Base-by-base conservation (phyloP, 1,284 basidiomycete genomes). In the Waitea zeae region DNA sequence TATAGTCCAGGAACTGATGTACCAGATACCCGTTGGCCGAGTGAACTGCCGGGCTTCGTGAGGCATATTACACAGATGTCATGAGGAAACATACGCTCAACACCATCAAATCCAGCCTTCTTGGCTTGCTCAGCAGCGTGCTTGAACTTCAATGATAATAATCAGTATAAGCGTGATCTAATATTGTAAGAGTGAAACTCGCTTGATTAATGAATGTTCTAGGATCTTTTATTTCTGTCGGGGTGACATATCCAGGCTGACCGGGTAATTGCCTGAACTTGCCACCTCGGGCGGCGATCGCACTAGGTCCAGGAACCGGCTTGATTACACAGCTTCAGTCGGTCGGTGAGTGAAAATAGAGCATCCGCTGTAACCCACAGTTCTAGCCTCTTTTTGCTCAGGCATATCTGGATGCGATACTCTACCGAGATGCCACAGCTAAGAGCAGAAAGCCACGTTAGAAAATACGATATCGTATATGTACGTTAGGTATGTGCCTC, bases 21-120 rank as follows among this genome's bases (percentile, higher is more conserved):
- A 46, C n/a, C 9, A 49, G 36, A 32, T 46, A 46, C 4, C 48
- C 47, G 13, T 44, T 55, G 11, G 54, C 29, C 13, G 3, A 17
- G 31, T 36, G 36, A 17, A 31, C 28, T 18, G n/a, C n/a, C n/a
- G n/a, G n/a, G n/a, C n/a, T n/a, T n/a, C n/a, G n/a, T n/a, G n/a
- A n/a, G n/a, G n/a, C n/a, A n/a, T n/a, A n/a, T n/a, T n/a, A n/a
- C n/a, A n/a, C n/a, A n/a, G n/a, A n/a, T n/a, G n/a, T n/a, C n/a
- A n/a, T n/a, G n/a, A n/a, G n/a, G n/a, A n/a, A n/a, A n/a, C n/a
- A n/a, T n/a, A n/a, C n/a, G n/a, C n/a, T 31, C 40, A 36, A 38
- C 28, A 33, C n/a, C 42, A 22, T 29, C 42, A 33, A 6, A 35
- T 12, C 34, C 42, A 34, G 14, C 42, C 22, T n/a, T 7, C 22